Evolutionary conservation across 2,329 filamentous ascomycete species (phyloP), one percentile per base, ranked within the genome.

Genomic region (Niveomyces coronatus): DNA sequence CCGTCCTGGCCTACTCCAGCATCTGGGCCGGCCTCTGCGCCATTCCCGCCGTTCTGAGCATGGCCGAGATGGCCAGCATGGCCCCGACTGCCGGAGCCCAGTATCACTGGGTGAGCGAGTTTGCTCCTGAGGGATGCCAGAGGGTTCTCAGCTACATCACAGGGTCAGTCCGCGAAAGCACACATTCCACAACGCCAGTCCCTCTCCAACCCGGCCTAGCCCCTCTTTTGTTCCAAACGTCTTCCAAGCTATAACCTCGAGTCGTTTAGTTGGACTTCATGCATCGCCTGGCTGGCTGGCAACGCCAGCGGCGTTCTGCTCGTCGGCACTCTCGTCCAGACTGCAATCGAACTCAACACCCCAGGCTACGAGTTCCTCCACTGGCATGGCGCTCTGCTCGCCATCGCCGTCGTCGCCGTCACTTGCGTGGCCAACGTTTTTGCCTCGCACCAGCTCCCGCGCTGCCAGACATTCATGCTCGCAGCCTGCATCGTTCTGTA

Each of bases 51-150:
- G 39, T 40, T 27, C 35, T 45, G 10, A 45, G 43, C 27, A 49
- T 48, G 47, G 47, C 47, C 1, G 47, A 49, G 27, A 46, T 49
- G n/a, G 41, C 47, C 8, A 43, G 46, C 23, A 49, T 49, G n/a
- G 44, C 44, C 2, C 47, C 47, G 10, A 49, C 48, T 26, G 47
- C 47, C 11, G 47, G 47, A 8, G 46, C 47, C 3, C 47, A 49
- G 31, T 49, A 48, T 19, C 46, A 49, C 35, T 49, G 46, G 47
- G 43, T 45, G 8, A 38, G 37, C 29, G 43, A 45, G 26, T 45
- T 45, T 37, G 38, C 43, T 8, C 43, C 43, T 10, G 41, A 30
- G 10, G 15, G 35, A 13, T 33, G 37, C 4, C 31, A 42, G 27
- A 37, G 40, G 30, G 22, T 34, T 9, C 39, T 45, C 9, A 44